Conservation (phyloP, 2,329 filamentous ascomycete species). For the Fusarium nygamai region DNA sequence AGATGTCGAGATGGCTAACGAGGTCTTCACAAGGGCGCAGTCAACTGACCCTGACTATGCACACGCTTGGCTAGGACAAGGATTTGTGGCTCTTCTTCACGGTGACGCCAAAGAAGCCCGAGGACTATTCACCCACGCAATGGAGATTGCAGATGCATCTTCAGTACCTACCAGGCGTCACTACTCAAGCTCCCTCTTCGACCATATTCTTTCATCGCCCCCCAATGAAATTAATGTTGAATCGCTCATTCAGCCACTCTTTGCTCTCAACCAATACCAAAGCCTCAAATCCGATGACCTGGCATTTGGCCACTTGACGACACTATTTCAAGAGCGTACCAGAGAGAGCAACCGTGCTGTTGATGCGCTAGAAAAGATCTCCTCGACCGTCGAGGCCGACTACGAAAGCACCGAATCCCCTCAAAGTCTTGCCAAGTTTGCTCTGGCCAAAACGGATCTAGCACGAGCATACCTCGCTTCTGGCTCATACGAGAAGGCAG, state of each 20-base stretch:
- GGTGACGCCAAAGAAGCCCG: slow-evolving; percentile 82
- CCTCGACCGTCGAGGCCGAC: slow-evolving; percentile 76
- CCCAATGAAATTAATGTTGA: slow-evolving; percentile 58
- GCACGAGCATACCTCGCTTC: slow-evolving; percentile 83
- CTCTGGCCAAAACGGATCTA: slow-evolving; percentile 85
- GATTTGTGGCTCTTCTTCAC: slow-evolving; percentile 80
- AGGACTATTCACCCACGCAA: slow-evolving; percentile 89
- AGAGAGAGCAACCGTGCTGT: slow-evolving; percentile 74
- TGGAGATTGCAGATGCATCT: slow-evolving; percentile 87
- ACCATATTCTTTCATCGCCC: slow-evolving; percentile 73
- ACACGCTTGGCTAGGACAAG: slow-evolving; percentile 94
- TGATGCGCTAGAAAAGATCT: slow-evolving; percentile 71
- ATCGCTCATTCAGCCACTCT: slow-evolving; percentile 84
- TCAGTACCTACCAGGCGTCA: slow-evolving; percentile 78
- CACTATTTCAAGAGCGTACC: slow-evolving; percentile 84
- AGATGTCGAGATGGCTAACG: slow-evolving; percentile 86
- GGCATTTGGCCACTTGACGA: slow-evolving; percentile 78
- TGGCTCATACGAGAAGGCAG: slow-evolving; percentile 71
- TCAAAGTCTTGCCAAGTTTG: slow-evolving; percentile 77
- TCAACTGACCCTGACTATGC: slow-evolving; percentile 94
- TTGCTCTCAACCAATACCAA: slow-evolving; percentile 85
- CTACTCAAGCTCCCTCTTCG: slow-evolving; percentile 84
- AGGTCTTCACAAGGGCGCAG: slow-evolving; percentile 89
- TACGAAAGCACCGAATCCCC: slow-evolving; percentile 87
- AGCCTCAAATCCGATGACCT: slow-evolving; percentile 76